A percentile compares a stretch with the other conserved stretches of the same genome.
phyloP scores from a whole-genome alignment of 2,329 filamentous ascomycete genomes.

The Trichophyton mentagrophytes region DNA sequence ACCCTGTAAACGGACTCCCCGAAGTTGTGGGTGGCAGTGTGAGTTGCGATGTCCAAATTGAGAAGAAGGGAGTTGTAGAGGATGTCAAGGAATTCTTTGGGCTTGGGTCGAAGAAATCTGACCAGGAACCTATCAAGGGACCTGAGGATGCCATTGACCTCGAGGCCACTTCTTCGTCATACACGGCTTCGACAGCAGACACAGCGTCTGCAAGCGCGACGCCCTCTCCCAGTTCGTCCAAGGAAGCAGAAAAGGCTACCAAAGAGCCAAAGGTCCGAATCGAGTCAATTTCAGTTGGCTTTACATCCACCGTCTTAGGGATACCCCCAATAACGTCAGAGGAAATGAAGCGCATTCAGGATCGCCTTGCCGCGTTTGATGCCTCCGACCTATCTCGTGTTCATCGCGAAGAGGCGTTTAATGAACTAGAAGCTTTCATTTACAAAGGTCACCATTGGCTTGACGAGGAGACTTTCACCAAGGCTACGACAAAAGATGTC shows the following conservation, averaged over 20 bases:
- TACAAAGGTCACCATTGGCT: conserved; percentile 79
- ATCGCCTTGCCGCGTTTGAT: conserved; percentile 72
- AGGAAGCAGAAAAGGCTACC: conserved; percentile 31
- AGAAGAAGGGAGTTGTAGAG: conserved; percentile 70
- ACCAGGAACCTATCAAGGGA: conserved; percentile 56
- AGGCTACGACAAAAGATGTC: conserved; percentile 55
- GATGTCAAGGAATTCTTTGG: conserved; percentile 94
- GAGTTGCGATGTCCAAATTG: conserved; percentile 68
- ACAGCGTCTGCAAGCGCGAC: conserved; percentile 26
- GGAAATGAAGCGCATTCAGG: conserved; percentile 43
- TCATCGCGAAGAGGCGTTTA: conserved; percentile 72
- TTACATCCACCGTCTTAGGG: conserved; percentile 37
- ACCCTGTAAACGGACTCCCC: conserved; percentile 61
- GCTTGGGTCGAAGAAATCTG: conserved; percentile 80
- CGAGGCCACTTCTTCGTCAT: conserved; percentile 20
- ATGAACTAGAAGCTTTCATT: conserved; percentile 85
- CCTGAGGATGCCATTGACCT: conserved; percentile 36
- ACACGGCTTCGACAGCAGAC: conserved; percentile 14
- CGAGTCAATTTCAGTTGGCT: conserved; percentile 41
- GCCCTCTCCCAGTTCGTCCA: conserved; percentile 28
- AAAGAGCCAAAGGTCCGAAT: conserved; percentile 34
- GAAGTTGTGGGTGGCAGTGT: conserved; percentile 63
- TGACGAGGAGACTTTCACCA: conserved; percentile 60
- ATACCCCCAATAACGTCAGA: conserved; percentile 25
- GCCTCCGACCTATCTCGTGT: conserved; percentile 66